These are phyloP conservation scores for Penicillium chermesinum DNA, from an alignment of 495 filamentous ascomycete genomes.

Conservation along the genomic window DNA sequence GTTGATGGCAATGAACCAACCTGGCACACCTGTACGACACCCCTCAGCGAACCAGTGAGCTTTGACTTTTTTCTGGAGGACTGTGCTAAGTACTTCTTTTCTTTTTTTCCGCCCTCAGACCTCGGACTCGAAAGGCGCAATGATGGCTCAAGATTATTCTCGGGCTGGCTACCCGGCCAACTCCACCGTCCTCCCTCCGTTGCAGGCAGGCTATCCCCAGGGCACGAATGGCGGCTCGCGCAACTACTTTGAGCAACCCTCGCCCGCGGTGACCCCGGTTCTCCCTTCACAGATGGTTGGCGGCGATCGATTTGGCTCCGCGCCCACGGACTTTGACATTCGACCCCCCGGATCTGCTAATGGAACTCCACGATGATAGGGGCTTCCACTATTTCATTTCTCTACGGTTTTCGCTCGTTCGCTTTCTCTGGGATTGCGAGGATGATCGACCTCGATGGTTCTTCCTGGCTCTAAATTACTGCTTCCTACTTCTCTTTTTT, in stretches of 20 bases:
- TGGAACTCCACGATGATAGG: conserved; percentile 34
- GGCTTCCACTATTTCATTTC: conserved; percentile 1
- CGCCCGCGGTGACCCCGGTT: conserved; percentile 36
- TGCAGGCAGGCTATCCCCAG: conserved; percentile 34
- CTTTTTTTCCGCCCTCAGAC: conserved; percentile 26
- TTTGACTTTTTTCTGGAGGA: conserved; percentile 14
- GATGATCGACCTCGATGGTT: conserved; percentile 16
- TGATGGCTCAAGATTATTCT: conserved; percentile 39
- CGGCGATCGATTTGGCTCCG: conserved; percentile 32
- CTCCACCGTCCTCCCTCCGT: conserved; percentile 36
- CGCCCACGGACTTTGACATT: conserved; percentile 24
- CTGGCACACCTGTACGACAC: conserved; percentile 43
- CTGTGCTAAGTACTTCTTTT: conserved; percentile 27
- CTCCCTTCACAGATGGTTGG: conserved; percentile 39
- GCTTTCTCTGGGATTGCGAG: not conserved
- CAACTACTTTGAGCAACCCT: conserved; percentile 33
- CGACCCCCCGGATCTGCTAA: conserved; percentile 31
- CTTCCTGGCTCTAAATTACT: conserved; percentile 13
- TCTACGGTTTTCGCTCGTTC: conserved; percentile 11
- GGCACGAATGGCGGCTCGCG: conserved; percentile 30
- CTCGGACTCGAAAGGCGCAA: conserved; percentile 37
- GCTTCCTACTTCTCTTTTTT: conserved; percentile 7
- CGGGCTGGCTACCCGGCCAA: conserved; percentile 31
- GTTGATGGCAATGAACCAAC: conserved; percentile 38
- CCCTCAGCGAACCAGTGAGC: conserved; percentile 25